Conservation (phyloP, 140 eudicot genomes). For the Erigeron philadelphicus region DNA sequence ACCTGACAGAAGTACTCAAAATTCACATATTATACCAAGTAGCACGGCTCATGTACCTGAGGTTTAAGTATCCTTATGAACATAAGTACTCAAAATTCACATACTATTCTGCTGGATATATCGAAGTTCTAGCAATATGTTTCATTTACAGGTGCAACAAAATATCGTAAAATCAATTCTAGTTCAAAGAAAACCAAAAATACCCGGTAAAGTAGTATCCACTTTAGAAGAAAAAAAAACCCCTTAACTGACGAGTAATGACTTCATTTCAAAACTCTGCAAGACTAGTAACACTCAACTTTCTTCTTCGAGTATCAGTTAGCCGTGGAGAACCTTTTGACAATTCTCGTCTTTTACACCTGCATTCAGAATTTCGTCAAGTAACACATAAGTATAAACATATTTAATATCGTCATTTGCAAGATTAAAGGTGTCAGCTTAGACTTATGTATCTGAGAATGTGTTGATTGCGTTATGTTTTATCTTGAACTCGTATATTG, state of each 20-base stretch:
- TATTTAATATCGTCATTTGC: not conserved
- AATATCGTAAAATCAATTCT: slow-evolving; percentile 6
- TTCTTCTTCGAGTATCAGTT: not conserved
- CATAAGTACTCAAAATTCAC: not conserved
- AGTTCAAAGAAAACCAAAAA: not conserved
- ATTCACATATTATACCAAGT: not conserved
- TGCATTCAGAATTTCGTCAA: slow-evolving; percentile 1
- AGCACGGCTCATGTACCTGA: no score
- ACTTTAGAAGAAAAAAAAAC: not conserved
- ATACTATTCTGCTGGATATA: not conserved
- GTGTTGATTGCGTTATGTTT: not conserved
- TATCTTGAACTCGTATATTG: not conserved
- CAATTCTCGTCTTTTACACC: slow-evolving; percentile 1
- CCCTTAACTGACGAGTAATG: not conserved
- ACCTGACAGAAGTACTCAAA: not conserved
- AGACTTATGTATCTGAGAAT: not conserved
- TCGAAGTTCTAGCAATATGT: slow-evolving; percentile 1
- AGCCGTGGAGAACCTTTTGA: not conserved
- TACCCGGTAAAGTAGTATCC: slow-evolving; percentile 3
- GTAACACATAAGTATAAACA: not conserved
- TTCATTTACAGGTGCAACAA: slow-evolving; percentile 15
- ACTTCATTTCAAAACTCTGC: not conserved
- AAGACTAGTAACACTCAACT: not conserved
- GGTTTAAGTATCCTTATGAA: not conserved
- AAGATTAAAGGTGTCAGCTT: not conserved